Conservation (phyloP, 2,329 filamentous ascomycete species). For the Penicillium sp. region DNA sequence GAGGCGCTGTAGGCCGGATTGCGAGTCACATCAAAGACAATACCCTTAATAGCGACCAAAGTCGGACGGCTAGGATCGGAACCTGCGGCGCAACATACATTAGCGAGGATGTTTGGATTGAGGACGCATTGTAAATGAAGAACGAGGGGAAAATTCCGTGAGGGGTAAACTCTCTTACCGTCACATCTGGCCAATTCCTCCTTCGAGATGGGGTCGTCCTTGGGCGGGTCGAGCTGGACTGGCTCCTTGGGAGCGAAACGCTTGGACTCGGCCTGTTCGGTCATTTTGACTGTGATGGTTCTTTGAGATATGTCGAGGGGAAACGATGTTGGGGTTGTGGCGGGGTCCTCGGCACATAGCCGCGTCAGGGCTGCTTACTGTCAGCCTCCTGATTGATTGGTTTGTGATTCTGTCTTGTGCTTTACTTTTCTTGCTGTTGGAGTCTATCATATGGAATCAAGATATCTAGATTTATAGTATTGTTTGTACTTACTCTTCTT, state of each 20-base stretch:
- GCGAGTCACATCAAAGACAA: slow-evolving; percentile 88
- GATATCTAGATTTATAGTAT: too few relatives aligned
- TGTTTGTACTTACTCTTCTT: not conserved
- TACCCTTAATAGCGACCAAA: slow-evolving; percentile 72
- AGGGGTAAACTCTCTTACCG: slow-evolving; percentile 57
- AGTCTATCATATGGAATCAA: not conserved
- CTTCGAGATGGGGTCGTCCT: slow-evolving; percentile 78
- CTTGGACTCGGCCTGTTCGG: slow-evolving; percentile 31
- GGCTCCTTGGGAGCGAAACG: slow-evolving; percentile 44
- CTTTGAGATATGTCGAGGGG: slow-evolving; percentile 22
- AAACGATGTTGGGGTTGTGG: slow-evolving; percentile 20
- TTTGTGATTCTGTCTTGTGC: not conserved
- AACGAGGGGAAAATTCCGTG: not conserved
- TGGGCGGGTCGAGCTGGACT: slow-evolving; percentile 71
- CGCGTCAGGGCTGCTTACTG: slow-evolving; percentile 14
- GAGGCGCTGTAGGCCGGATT: slow-evolving; percentile 83
- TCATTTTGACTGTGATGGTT: slow-evolving; percentile 28
- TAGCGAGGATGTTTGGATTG: not conserved
- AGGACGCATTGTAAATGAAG: not conserved
- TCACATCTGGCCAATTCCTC: slow-evolving; percentile 79
- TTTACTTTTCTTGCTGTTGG: not conserved
- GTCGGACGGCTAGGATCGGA: slow-evolving; percentile 51
- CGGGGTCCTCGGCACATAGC: slow-evolving; percentile 11
- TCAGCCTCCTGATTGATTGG: slow-evolving; percentile 13
- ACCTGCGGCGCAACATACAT: slow-evolving; percentile 23